phyloP scores from a whole-genome alignment of 768 basidiomycete genomes.

The Mycena kentingensis region DNA sequence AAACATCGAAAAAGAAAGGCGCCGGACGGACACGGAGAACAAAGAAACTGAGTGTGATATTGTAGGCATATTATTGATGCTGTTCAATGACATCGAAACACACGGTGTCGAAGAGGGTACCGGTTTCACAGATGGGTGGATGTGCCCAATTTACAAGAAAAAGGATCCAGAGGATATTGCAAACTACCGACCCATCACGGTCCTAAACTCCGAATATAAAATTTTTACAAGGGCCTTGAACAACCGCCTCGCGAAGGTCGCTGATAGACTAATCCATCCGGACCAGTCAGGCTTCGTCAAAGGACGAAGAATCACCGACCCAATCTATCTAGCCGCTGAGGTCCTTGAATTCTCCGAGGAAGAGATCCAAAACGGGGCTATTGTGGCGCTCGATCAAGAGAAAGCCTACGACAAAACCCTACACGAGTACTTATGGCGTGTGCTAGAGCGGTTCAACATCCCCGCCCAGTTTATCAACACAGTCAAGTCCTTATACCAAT shows the following conservation, averaged over 20 bases:
- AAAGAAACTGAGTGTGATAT: constrained; percentile 1
- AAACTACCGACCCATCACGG: constrained; percentile 2
- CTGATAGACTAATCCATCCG: neutral
- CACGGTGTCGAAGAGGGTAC: neutral
- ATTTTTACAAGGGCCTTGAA: neutral
- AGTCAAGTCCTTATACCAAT: constrained; percentile 26
- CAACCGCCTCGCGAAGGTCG: neutral
- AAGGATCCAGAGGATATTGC: neutral
- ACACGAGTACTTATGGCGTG: constrained; percentile 5
- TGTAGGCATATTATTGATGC: neutral
- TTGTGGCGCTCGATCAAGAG: too few relatives aligned
- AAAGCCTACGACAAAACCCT: too few relatives aligned
- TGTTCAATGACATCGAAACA: constrained; percentile 21
- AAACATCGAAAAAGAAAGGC: neutral
- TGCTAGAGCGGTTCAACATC: neutral
- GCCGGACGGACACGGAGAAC: neutral
- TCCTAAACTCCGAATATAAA: constrained; percentile 7
- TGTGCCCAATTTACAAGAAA: constrained; percentile 12
- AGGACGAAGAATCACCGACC: constrained; percentile 22
- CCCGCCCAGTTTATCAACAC: constrained; percentile 16
- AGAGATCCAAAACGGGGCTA: constrained; percentile 15
- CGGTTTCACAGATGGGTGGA: constrained; percentile 22
- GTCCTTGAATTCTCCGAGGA: constrained; percentile 12
- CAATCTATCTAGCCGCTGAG: constrained; percentile 16
- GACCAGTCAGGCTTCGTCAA: constrained; percentile 31